phyloP scores from a whole-genome alignment of 352 stramenopile genomes.

The Globisporangium iwayamae region DNA sequence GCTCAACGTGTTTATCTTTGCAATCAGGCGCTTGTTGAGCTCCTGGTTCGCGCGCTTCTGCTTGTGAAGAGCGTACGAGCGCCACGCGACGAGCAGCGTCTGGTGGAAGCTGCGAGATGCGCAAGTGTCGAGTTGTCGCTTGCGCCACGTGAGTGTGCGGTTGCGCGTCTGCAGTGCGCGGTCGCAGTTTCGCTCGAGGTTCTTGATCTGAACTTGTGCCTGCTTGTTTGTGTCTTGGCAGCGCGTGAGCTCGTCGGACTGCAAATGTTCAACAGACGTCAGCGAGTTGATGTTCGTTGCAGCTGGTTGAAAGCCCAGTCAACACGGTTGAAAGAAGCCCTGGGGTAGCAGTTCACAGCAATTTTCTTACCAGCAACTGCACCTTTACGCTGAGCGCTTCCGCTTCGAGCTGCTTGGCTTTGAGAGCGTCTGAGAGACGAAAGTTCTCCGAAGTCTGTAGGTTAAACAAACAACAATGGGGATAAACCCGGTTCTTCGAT shows the following conservation, averaged over 20 bases:
- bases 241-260: conserved; percentile 26
- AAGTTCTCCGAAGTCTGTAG: conserved; percentile 20
- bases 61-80: conserved; percentile 5
- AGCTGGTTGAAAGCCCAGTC: neutral
- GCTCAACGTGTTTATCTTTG: neutral
- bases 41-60: neutral
- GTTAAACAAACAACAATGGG: neutral
- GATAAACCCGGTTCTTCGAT: neutral
- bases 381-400: conserved; percentile 15
- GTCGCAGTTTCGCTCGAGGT: conserved; percentile 20
- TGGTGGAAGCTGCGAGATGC: neutral
- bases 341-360: neutral
- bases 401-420: conserved; percentile 30
- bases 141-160: conserved; percentile 31
- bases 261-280: neutral
- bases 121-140: conserved; percentile 14
- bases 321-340: neutral
- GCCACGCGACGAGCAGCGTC: conserved; percentile 30
- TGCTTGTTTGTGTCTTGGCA: neutral
- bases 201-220: conserved; percentile 16
- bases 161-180: conserved; percentile 29
- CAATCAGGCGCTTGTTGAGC: neutral
- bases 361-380: conserved; percentile 23
- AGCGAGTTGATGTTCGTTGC: neutral
- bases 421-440: conserved; percentile 17